Evolutionary conservation across 352 stramenopile genomes (phyloP).

Genomic region (Phytophthora colocasiae): DNA sequence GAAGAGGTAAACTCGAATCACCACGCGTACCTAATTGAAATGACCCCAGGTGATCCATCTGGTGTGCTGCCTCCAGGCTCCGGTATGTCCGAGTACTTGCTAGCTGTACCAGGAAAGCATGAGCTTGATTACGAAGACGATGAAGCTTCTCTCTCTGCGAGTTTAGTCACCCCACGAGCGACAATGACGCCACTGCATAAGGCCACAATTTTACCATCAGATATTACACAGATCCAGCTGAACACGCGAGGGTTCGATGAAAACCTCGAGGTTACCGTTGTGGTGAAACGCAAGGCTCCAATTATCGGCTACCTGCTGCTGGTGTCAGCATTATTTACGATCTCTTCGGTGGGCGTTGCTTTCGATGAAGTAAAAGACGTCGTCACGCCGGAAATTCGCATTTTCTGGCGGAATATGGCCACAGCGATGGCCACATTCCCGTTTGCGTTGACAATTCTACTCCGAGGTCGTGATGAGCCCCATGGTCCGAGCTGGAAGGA

Average conservation of each 20-base stretch:
- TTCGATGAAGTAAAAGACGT: slow-evolving; percentile 71
- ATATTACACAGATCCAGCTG: slow-evolving; percentile 77
- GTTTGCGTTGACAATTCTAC: slow-evolving; percentile 51
- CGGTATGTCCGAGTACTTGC: slow-evolving; percentile 65
- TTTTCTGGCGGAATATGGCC: slow-evolving; percentile 86
- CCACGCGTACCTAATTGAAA: slow-evolving; percentile 84
- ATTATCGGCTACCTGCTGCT: slow-evolving; percentile 77
- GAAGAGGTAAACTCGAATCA: slow-evolving; percentile 59
- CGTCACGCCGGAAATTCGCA: slow-evolving; percentile 76
- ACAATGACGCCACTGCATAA: slow-evolving; percentile 43
- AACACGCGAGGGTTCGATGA: slow-evolving; percentile 76
- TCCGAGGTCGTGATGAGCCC: slow-evolving; percentile 37
- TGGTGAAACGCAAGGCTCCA: slow-evolving; percentile 70
- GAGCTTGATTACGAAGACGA: slow-evolving; percentile 45
- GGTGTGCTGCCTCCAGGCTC: slow-evolving; percentile 43
- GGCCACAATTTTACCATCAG: slow-evolving; percentile 61
- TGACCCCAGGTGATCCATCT: slow-evolving; percentile 59
- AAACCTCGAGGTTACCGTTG: slow-evolving; percentile 74
- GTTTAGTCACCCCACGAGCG: slow-evolving; percentile 34
- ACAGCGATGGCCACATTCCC: slow-evolving; percentile 68
- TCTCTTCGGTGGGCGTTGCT: slow-evolving; percentile 80
- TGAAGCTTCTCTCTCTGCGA: slow-evolving; percentile 23
- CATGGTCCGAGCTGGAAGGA: slow-evolving; percentile 36
- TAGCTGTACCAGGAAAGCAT: slow-evolving; percentile 68
- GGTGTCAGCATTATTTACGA: slow-evolving; percentile 71